These are phyloP conservation scores for Lentinula raphanica DNA, from an alignment of 768 basidiomycete genomes.

Conservation along the genomic window DNA sequence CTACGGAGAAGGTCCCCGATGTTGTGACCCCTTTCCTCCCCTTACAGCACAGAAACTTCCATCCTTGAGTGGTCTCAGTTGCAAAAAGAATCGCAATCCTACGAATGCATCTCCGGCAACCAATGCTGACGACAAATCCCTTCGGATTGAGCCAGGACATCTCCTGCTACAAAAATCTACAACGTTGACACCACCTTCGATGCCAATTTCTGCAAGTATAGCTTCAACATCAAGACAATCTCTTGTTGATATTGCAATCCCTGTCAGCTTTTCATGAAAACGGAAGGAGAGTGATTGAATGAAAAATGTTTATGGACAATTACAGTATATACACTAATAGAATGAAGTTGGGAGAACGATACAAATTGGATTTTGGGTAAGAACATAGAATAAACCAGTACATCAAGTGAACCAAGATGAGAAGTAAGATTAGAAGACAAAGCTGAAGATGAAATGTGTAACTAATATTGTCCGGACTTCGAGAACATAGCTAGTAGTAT, in stretches of 20 bases:
- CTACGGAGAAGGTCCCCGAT: slow-evolving; percentile 14
- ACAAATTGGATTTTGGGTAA: no score
- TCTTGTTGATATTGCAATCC: not conserved
- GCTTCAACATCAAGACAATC: not conserved
- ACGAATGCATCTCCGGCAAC: slow-evolving; percentile 1
- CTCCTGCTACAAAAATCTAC: not conserved
- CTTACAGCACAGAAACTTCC: slow-evolving; percentile 4
- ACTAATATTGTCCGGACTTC: no score
- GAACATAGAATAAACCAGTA: no score
- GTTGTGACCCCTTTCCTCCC: not conserved
- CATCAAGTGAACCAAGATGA: no score
- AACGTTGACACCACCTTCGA: no score
- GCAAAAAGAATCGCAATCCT: slow-evolving; percentile 24
- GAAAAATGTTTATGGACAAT: no score
- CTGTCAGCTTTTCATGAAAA: not conserved
- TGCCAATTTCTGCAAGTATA: not conserved
- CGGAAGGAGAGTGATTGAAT: no score
- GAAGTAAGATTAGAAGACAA: no score
- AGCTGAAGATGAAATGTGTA: no score
- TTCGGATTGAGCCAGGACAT: not conserved
- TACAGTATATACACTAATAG: no score
- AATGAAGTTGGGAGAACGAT: no score
- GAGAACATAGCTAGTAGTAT: no score
- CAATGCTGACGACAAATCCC: not conserved
- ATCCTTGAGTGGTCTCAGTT: slow-evolving; percentile 20